Evolutionary conservation across 2,329 filamentous ascomycete species (phyloP), one percentile per base, ranked within the genome.

Genomic region (Daldinia sp.): DNA sequence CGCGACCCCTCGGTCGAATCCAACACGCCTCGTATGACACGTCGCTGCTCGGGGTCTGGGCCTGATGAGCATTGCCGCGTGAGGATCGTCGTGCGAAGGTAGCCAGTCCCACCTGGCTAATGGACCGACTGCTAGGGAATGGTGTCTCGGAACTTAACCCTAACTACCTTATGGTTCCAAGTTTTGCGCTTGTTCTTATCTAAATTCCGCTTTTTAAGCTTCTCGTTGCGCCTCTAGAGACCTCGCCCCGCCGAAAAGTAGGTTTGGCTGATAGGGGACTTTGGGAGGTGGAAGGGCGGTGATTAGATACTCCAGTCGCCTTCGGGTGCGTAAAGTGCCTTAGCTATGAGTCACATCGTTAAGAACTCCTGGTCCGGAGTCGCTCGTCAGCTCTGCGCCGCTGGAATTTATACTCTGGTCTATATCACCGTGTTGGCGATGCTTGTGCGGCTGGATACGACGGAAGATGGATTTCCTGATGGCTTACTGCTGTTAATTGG

Each of bases 71-170:
- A 79, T 79, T 60, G 85, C 84, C 75, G 85, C 82, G 85, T 74
- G 75, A 75, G 83, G 84, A 81, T 78, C 72, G 78, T 79, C 76
- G 79, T 81, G 77, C 72, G 76, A 76, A 77, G 75, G 74, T 77
- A 78, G 79, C 78, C 79, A 81, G 79, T 82, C 81, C 79, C 80
- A 39, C 76, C 78, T 77, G 78, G 78, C 80, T 83, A 82, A 82
- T 56, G 71, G 76, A 67, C 67, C 66, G 70, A 58, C 64, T 67
- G 67, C 51, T 18, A 72, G 87, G 86, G 88, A 90, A 88, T 85
- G 84, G 84, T 82, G 84, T 82, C 70, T 91, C 90, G 93, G 92
- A 94, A 94, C 92, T 94, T 97, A 97, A 97, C 94, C 94, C 94
- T 97, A 97, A 92, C 84, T 84, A 81, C 83, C 79, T 81, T 84